These are phyloP conservation scores for Phytopythium delawarense DNA, from an alignment of 352 stramenopile genomes.

Conservation along the genomic window DNA sequence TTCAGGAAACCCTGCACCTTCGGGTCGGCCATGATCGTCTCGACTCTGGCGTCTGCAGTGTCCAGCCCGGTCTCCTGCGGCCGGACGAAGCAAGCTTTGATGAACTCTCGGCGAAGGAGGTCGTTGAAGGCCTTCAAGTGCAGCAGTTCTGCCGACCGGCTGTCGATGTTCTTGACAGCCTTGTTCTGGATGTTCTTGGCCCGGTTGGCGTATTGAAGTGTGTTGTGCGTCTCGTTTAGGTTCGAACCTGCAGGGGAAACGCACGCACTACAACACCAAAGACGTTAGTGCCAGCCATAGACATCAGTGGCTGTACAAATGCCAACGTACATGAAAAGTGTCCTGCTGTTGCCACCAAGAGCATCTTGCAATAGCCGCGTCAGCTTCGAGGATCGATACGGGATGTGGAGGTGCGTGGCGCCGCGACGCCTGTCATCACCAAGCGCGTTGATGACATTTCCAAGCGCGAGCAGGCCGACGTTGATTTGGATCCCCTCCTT, in stretches of 20 bases:
- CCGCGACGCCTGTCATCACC: constrained; percentile 58
- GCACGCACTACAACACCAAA: constrained; percentile 52
- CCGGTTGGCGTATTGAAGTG: constrained; percentile 82
- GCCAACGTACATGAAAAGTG: constrained; percentile 76
- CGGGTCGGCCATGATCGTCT: constrained; percentile 39
- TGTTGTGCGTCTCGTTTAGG: constrained; percentile 74
- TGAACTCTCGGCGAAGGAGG: constrained; percentile 59
- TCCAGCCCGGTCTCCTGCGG: constrained; percentile 14
- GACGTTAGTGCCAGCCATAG: neutral
- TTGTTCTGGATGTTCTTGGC: constrained; percentile 90
- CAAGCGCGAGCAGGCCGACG: constrained; percentile 73
- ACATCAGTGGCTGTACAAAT: neutral
- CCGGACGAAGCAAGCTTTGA: constrained; percentile 48
- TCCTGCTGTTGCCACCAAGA: constrained; percentile 85
- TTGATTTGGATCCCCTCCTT: constrained; percentile 91
- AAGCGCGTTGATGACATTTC: constrained; percentile 87
- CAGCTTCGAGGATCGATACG: constrained; percentile 81
- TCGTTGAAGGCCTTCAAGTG: constrained; percentile 66
- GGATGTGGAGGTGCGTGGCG: constrained; percentile 54
- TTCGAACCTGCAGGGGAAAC: constrained; percentile 75
- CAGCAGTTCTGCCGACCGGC: constrained; percentile 63
- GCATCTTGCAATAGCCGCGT: constrained; percentile 81
- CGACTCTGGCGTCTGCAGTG: constrained; percentile 26
- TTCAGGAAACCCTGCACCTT: constrained; percentile 53
- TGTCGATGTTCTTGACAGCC: constrained; percentile 86